Base-by-base conservation (phyloP, 768 basidiomycete species). In the Leccinum longicurvipes region DNA sequence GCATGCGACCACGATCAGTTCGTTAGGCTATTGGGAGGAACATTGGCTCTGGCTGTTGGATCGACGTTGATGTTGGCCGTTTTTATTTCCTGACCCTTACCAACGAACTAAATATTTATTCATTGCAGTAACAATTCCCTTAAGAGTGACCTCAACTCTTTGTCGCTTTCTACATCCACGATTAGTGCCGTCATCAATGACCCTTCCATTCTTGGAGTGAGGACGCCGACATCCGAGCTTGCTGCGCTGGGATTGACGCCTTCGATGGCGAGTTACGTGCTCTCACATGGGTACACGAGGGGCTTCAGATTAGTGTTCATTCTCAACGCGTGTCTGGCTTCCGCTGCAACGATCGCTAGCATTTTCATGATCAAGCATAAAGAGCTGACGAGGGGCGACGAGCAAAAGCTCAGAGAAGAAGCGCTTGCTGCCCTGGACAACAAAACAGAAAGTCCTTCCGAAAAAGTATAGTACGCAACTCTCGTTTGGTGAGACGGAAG, bases 21-120 rank as follows among this genome's bases (percentile, higher is more conserved):
- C 60, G 74, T 88, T 48, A 79, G 88, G 15, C 72, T 84, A 53
- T 73, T 91, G 3, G 89, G 89, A 19, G 88, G 88, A 17, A 85
- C 88, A 0, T 63, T 92, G 3, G 76, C 82, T 4, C 77, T 90
- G 1, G 84, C 87, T 1, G 73, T 87, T 25, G 83, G 80, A 4
- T 77, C 80, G 0, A 81, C 85, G 2, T 73, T 88, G 45, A 78
- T 87, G 76, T 81, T 58, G 15, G 66, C 59, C 42, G 11, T 23
- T 31, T 49, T 17, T 46, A 49, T 72, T 61, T 36, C 57, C 12
- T 14, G 50, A 39, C 25, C 2, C n/a, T 21, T 21, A 7, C 10
- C 2, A n/a, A 27, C 1, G 11, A 46, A 28, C 47, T 49, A 2
- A 54, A 5, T 11, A 6, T 23, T 53, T 45, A 14, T 25, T 25